Conservation (phyloP, 108 stramenopile genomes). For the Discostella pseudostelligera region DNA sequence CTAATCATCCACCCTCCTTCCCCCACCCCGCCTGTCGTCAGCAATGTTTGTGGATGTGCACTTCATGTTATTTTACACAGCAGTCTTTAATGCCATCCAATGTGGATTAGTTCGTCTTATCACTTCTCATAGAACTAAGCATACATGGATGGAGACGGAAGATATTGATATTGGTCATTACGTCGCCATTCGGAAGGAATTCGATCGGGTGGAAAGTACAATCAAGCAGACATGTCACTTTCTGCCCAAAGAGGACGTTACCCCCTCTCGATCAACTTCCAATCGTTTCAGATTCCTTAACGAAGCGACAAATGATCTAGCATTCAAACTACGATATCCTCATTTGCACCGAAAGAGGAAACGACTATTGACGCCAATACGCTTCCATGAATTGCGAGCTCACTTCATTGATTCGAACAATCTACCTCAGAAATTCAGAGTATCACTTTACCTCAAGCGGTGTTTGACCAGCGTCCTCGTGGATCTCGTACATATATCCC, state of each 20-base stretch:
- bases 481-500: conserved; percentile 71
- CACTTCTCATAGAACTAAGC: conserved; percentile 51
- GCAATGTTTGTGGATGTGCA: conserved; percentile 85
- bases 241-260: neutral
- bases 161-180: conserved; percentile 84
- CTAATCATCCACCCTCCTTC: neutral
- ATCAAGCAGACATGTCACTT: neutral
- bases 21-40: neutral
- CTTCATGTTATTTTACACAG: conserved; percentile 85
- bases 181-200: conserved; percentile 86
- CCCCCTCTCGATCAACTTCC: neutral
- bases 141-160: conserved; percentile 79
- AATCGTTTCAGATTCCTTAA: neutral
- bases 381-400: conserved; percentile 82
- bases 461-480: conserved; percentile 61
- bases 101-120: conserved; percentile 55
- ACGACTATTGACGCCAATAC: conserved; percentile 67
- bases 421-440: conserved; percentile 69
- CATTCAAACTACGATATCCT: conserved; percentile 35
- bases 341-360: conserved; percentile 37
- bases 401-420: conserved; percentile 80
- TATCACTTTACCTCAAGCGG: conserved; percentile 77
- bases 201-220: conserved; percentile 58
- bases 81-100: conserved; percentile 85
- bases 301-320: conserved; percentile 5